Base-by-base conservation (phyloP, 805 yeast species). In the Suhomyces canberraensis region DNA sequence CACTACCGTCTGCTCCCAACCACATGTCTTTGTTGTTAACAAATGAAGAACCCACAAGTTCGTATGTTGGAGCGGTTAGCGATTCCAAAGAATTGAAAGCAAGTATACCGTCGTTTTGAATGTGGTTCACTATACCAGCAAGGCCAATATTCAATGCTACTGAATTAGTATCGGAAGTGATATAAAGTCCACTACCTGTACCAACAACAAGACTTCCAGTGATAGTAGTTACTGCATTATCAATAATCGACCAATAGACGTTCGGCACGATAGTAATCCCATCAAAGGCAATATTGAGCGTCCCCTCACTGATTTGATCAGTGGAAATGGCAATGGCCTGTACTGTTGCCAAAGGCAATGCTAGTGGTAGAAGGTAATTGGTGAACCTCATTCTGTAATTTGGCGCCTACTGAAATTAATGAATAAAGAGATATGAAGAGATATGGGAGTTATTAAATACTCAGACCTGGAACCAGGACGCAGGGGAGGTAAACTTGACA, bases 51-150 rank as follows among this genome's bases (percentile, higher is more conserved):
- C 36, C 52, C 15, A 22, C 45, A 19, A 44, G 38, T 3, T 24
- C 16, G 24, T 33, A 44, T 6, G 22, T 28, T 6, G 46, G 45
- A 14, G 44, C 21, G 3, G 45, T 43, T 18, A 31, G 17, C 1
- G 52, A 41, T 6, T 24, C 18, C 13, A 42, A 28, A 6, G 52
- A 34, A 27, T 51, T 45, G 37, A 51, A 47, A 4, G 51, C 33
- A n/a, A 43, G 25, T 4, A 28, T 25, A 11, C 61, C 61, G 24
- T 44, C 20, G 30, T 56, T 56, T 4, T 30, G 32, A 29, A 54
- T 40, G n/a, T 37, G 14, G 46, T 50, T 42, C 6, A 39, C 5
- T 3, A 39, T 30, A 15, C 48, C 50, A 8, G 37, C 29, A 20
- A 41, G 36, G 13, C 29, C 13, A n/a, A 46, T 42, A 6, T 36